Conservation (phyloP, 768 basidiomycete species). For the Leccinum fibrillosum region DNA sequence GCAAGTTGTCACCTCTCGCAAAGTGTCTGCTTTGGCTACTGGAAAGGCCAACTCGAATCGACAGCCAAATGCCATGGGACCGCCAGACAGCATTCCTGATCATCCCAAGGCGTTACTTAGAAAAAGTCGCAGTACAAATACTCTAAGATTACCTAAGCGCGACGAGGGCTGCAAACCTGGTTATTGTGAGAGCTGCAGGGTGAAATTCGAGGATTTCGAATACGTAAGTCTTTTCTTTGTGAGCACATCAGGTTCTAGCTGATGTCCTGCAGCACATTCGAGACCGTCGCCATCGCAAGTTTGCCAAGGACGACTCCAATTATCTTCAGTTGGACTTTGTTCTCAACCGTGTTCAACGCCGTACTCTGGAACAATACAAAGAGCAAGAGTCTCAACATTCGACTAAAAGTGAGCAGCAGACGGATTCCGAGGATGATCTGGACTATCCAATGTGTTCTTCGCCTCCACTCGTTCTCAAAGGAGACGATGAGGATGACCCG, state of each 20-base stretch:
- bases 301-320: slow-evolving; percentile 73
- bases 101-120: slow-evolving; percentile 48
- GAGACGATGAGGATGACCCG: slow-evolving; percentile 16
- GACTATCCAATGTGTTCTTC: slow-evolving; percentile 21
- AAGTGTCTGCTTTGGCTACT: slow-evolving; percentile 33
- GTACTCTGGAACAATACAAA: slow-evolving; percentile 27
- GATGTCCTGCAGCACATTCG: slow-evolving; percentile 57
- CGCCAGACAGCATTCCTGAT: slow-evolving; percentile 57
- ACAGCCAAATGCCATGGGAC: slow-evolving; percentile 54
- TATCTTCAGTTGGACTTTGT: slow-evolving; percentile 77
- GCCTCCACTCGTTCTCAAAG: slow-evolving; percentile 4
- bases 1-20: slow-evolving; percentile 67
- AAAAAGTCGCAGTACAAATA: slow-evolving; percentile 82
- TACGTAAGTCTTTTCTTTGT: slow-evolving; percentile 42
- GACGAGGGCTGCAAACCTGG: slow-evolving; percentile 91
- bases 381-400: slow-evolving; percentile 25
- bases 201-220: slow-evolving; percentile 86
- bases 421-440: slow-evolving; percentile 15
- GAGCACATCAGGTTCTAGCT: neutral
- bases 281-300: slow-evolving; percentile 74
- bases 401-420: slow-evolving; percentile 6
- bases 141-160: slow-evolving; percentile 67
- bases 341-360: slow-evolving; percentile 58
- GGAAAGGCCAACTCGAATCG: slow-evolving; percentile 26
- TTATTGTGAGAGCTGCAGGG: slow-evolving; percentile 95